Evolutionary conservation across 768 basidiomycete genomes (phyloP).

Genomic region (Boletus sensibilis): DNA sequence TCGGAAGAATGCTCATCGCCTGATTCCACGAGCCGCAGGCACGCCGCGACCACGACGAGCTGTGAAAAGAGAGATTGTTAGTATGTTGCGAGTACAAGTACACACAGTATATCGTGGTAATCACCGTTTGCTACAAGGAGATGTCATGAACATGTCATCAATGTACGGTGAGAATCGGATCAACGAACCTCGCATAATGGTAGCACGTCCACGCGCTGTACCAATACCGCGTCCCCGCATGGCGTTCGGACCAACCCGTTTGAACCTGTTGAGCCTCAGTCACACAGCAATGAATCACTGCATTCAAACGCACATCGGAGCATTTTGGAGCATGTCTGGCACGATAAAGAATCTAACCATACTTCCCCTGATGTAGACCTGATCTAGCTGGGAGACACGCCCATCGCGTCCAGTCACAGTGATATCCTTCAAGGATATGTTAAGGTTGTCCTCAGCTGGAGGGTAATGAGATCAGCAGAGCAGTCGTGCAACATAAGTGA

Average conservation of each 20-base stretch:
- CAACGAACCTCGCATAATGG: constrained; percentile 91
- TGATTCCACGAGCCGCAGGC: constrained; percentile 72
- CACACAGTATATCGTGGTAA: constrained; percentile 10
- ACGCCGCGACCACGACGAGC: constrained; percentile 88
- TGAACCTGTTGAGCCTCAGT: constrained; percentile 70
- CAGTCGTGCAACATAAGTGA: constrained; percentile 8
- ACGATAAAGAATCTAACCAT: constrained; percentile 99
- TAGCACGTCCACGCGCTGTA: constrained; percentile 96
- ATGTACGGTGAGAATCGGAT: constrained; percentile 4
- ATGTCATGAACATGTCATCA: constrained; percentile 13
- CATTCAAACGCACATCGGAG: constrained; percentile 78
- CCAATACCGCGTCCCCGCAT: constrained; percentile 99
- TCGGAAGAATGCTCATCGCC: constrained; percentile 50
- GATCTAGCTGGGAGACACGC: constrained; percentile 96
- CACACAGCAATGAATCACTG: constrained; percentile 1
- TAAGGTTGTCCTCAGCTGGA: constrained; percentile 95
- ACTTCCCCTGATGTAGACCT: constrained; percentile 97
- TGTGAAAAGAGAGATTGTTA: constrained; percentile 31
- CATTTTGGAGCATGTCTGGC: constrained; percentile 98
- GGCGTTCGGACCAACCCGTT: constrained; percentile 95
- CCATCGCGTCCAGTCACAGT: constrained; percentile 98
- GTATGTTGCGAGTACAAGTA: constrained; percentile 11
- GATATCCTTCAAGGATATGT: constrained; percentile 94
- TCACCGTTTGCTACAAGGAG: constrained; percentile 70
- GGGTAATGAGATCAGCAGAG: constrained; percentile 18